Evolutionary conservation across 1,139 yeast genomes (phyloP).

Genomic region (Candida mesenterica): DNA sequence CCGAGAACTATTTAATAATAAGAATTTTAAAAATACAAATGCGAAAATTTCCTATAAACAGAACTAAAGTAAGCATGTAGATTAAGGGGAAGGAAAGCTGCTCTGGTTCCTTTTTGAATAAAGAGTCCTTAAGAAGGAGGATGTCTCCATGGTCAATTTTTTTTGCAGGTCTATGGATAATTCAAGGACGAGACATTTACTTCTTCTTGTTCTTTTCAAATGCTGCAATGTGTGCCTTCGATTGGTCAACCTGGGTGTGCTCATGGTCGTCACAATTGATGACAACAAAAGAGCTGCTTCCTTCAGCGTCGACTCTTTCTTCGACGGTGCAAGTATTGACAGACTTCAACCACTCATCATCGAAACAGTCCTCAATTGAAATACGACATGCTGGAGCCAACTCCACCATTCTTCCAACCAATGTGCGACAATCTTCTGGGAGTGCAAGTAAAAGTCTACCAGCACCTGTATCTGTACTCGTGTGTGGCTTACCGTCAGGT

Average conservation of each 20-base stretch:
- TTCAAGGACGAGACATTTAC: too few relatives aligned
- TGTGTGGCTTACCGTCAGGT: conserved; percentile 38
- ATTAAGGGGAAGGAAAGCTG: too few relatives aligned
- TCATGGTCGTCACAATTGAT: conserved; percentile 57
- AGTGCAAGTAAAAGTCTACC: conserved; percentile 66
- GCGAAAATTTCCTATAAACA: too few relatives aligned
- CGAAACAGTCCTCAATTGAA: conserved; percentile 78
- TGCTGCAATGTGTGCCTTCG: conserved; percentile 93
- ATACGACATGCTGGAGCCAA: conserved; percentile 85
- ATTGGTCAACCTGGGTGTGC: conserved; percentile 88
- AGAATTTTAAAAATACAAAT: too few relatives aligned
- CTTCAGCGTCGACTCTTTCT: conserved; percentile 32
- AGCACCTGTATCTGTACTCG: conserved; percentile 65
- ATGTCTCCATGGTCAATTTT: too few relatives aligned
- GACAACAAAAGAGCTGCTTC: conserved; percentile 33
- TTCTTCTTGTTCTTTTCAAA: conserved; percentile 74
- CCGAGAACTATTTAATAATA: too few relatives aligned
- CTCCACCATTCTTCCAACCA: conserved; percentile 73
- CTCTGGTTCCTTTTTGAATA: too few relatives aligned
- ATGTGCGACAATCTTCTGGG: conserved; percentile 64
- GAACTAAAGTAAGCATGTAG: too few relatives aligned
- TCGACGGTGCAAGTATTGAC: conserved; percentile 69
- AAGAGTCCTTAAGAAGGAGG: too few relatives aligned
- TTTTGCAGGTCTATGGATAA: background rate
- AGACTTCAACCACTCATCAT: conserved; percentile 69